Evolutionary conservation across 345 rosid species (phyloP), one percentile per base, ranked within the genome.

Genomic region (Eucalyptus tenuipes): DNA sequence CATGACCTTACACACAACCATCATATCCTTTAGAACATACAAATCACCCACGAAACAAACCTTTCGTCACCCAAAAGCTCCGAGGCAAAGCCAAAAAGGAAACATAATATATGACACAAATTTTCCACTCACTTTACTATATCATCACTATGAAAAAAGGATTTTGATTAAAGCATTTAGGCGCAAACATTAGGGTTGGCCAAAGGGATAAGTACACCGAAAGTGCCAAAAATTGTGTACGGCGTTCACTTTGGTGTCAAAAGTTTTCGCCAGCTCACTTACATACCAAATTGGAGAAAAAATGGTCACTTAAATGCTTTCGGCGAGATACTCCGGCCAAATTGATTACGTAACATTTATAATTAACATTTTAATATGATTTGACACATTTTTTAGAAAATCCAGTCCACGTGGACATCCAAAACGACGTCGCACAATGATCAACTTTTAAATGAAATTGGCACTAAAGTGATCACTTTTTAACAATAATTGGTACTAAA

Each of bases 201-300:
- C 57, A 87, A 18, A 3, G 1, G 10, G 55, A 0, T 7, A 52
- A 3, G 0, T 52, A 52, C 10, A 52, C 3, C 18, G 4, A 52
- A 52, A 52, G 0, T 18, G 55, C 1, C 55, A 52, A 52, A 52
- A 52, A 52, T 18, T 52, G 4, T 52, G 2, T 18, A 50, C 1
- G 0, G 0, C 2, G 0, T 2, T 52, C 2, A 52, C 0, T 52
- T 52, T 18, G 0, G 2, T 52, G 2, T 52, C 4, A 52, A 52
- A 50, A 52, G 4, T 52, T 50, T 50, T 50, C 1, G 22, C 0
- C 8, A 1, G 0, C 0, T 50, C 22, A 50, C 55, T 52, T 52
- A 52, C 0, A 52, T 52, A 0, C 10, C 55, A 52, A 52, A 52
- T 52, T 0, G 0, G 0, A 52, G 9, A 52, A 52, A 50, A 52